Evolutionary conservation across 2,329 filamentous ascomycete genomes (phyloP), one percentile per base, ranked within the genome.

Genomic region (Ophiocordyceps camponoti-leonardi): DNA sequence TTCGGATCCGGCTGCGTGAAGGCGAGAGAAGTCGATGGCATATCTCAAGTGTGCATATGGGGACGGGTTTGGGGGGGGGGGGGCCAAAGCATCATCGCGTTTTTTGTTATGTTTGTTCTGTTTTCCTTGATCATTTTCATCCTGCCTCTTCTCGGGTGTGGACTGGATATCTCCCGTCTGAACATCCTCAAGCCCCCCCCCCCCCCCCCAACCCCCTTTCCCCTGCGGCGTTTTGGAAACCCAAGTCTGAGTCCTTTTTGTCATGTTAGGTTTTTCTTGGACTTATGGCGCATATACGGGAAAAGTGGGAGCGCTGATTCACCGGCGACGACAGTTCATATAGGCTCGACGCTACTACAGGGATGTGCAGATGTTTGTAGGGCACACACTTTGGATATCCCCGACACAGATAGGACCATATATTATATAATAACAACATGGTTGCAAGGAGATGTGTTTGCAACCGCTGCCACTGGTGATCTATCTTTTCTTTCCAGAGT

Each of bases 1-100:
- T 42, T 68, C 77, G 59, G 67, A 77, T 52, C 71, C 73, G 0
- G 60, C 53, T 14, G 61, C 62, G 12, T 64, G 50, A 50, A n/a
- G 4, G 20, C 35, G 23, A 30, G 23, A 30, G 26, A 2, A 40
- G 6, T 22, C 11, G 39, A 41, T 12, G 20, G 19, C 19, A 41
- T 23, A 10, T 41, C 7, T 12, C 26, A 6, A 42, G 16, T 30
- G 39, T 23, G 39, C 20, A 23, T 22, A 23, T n/a, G 20, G 20
- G 39, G 39, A n/a, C 13, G 14, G 33, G 33, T n/a, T n/a, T n/a
- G 14, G 13, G n/a, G 33, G 33, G 22, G n/a, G n/a, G n/a, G n/a
- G 11, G 16, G 31, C 4, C 31, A 35, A 5, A 35, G 39, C 39
- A 23, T 23, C 19, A 23, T 23, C 20, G 18, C 10, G 20, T 41